Base-by-base conservation (phyloP, 306 rosid species). In the Cucumis cinereus region DNA sequence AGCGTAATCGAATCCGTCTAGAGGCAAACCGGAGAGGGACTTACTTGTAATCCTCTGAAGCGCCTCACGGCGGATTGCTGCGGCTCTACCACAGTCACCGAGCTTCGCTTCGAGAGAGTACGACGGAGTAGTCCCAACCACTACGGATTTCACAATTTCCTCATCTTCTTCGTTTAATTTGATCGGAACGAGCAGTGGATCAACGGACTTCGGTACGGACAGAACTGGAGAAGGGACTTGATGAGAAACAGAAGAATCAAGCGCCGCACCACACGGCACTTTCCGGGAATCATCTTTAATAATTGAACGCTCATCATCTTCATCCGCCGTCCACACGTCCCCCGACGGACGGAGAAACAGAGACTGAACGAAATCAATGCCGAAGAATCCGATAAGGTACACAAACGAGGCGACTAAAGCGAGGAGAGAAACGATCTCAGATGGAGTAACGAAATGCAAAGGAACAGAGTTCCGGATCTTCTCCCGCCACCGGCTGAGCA, bases 401-500 rank as follows among this genome's bases (percentile, higher is more conserved):
- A 93, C 53, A 80, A 91, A 36, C 47, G 98, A 91, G 19, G 92
- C 91, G 33, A 93, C 38, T 20, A 91, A 83, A 9, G 96, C 88
- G 15, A 90, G 6, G 6, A 91, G 59, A 22, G 96, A 91, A 0
- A 76, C 83, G 10, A 88, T 79, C 85, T 93, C 96, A 16, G 97
- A 86, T 54, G 90, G 81, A 3, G 86, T 89, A 43, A 91, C 77
- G 56, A 86, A 80, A 55, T 91, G 96, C 38, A 93, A 94, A 12
- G 98, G 98, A 16, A 90, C 87, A 41, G 96, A 87, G 49, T 86
- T 87, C 5, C 98, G 88, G 85, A 93, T 89, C 87, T 93, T 91
- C 77, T 90, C 97, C 0, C 96, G 88, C 97, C 97, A 93, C 17
- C 94, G 81, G 72, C 81, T 86, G 57, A 93, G 96, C 77, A 93